Evolutionary conservation across 2,329 filamentous ascomycete genomes (phyloP).

Genomic region (Epichloe uncinata): DNA sequence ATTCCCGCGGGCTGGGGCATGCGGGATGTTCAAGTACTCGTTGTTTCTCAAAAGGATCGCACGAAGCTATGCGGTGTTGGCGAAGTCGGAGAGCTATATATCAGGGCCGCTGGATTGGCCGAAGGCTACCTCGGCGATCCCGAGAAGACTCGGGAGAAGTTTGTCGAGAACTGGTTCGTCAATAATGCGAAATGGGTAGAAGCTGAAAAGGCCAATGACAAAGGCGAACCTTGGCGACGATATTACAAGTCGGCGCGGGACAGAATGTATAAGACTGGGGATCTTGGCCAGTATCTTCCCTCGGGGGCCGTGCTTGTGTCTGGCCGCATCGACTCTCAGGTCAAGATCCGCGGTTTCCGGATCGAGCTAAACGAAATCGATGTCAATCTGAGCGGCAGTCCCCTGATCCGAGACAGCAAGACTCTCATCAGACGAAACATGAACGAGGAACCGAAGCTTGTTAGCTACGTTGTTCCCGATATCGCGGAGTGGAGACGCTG

Average conservation of each 20-base stretch:
- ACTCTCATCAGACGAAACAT: slow-evolving; percentile 51
- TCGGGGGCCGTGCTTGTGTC: slow-evolving; percentile 62
- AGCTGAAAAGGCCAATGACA: slow-evolving; percentile 12
- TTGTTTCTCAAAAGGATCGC: slow-evolving; percentile 58
- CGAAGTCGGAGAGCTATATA: slow-evolving; percentile 72
- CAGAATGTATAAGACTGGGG: slow-evolving; percentile 75
- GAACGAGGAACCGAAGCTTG: slow-evolving; percentile 60
- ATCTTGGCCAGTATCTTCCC: slow-evolving; percentile 64
- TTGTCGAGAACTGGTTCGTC: slow-evolving; percentile 77
- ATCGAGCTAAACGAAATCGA: slow-evolving; percentile 95
- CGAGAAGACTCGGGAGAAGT: slow-evolving; percentile 57
- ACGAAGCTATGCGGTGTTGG: slow-evolving; percentile 64
- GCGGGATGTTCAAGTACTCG: slow-evolving; percentile 75
- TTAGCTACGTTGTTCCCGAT: slow-evolving; percentile 82
- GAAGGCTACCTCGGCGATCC: slow-evolving; percentile 59
- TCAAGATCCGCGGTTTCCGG: slow-evolving; percentile 92
- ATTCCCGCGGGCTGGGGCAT: slow-evolving; percentile 80
- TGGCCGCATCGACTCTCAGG: slow-evolving; percentile 74
- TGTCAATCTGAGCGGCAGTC: slow-evolving; percentile 60
- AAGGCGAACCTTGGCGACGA: slow-evolving; percentile 59
- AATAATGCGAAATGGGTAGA: slow-evolving; percentile 14
- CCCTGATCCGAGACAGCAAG: slow-evolving; percentile 68
- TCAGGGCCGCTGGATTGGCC: slow-evolving; percentile 71
- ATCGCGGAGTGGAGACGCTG: slow-evolving; percentile 57
- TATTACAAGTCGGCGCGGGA: slow-evolving; percentile 75